phyloP scores from a whole-genome alignment of 768 basidiomycete species.

The Mycena pura region DNA sequence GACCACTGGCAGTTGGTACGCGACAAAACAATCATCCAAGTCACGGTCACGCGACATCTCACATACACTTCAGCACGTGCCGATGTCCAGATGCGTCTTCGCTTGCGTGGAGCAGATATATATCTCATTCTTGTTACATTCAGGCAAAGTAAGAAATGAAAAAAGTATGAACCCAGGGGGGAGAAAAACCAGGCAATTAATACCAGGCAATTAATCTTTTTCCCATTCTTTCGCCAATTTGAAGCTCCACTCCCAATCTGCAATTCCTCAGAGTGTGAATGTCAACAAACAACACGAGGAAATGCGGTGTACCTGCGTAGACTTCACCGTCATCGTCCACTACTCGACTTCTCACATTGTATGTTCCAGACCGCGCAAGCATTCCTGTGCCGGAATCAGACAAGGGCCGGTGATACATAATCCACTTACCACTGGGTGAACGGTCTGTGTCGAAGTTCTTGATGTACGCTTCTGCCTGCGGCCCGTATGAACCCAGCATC shows the following conservation, averaged over 20 bases:
- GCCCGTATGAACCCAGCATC: slow-evolving; percentile 95
- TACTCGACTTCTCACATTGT: slow-evolving; percentile 81
- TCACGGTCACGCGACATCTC: slow-evolving; percentile 12
- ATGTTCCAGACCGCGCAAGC: slow-evolving; percentile 82
- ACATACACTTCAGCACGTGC: not conserved
- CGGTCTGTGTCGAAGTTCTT: slow-evolving; percentile 82
- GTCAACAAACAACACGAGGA: not conserved
- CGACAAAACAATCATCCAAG: slow-evolving; percentile 9
- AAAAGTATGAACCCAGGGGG: too few species aligned
- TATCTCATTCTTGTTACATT: slow-evolving; percentile 15
- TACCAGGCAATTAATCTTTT: too few species aligned
- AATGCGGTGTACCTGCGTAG: slow-evolving; percentile 67
- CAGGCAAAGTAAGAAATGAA: too few species aligned
- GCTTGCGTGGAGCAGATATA: too few species aligned
- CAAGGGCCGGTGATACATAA: not conserved
- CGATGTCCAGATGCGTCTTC: too few species aligned
- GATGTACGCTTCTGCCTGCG: slow-evolving; percentile 67
- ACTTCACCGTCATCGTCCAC: slow-evolving; percentile 86
- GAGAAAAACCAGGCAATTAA: too few species aligned
- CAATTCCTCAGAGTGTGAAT: not conserved
- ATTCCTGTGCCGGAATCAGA: slow-evolving; percentile 66
- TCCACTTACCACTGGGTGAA: slow-evolving; percentile 43
- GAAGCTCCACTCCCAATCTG: slow-evolving; percentile 90
- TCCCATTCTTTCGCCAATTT: slow-evolving; percentile 94
- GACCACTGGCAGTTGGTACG: slow-evolving; percentile 6